Evolutionary conservation across 2,329 filamentous ascomycete species (phyloP).

Genomic region (Bipolaris gigantea): DNA sequence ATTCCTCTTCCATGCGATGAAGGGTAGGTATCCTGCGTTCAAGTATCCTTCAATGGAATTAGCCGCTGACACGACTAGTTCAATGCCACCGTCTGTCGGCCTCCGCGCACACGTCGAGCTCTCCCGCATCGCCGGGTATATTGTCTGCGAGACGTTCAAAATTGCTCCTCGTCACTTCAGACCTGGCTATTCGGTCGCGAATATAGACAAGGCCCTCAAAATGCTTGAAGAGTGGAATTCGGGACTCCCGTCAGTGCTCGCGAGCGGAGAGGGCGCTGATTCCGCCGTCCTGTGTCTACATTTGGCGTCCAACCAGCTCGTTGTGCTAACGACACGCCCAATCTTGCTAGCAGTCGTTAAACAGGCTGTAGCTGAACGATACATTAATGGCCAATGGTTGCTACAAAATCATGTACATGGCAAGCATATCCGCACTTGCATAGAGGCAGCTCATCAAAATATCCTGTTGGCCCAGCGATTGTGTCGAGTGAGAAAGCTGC

Average conservation of each 20-base stretch:
- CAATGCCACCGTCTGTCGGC: slow-evolving; percentile 26
- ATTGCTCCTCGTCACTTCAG: slow-evolving; percentile 22
- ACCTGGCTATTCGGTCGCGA: slow-evolving; percentile 7
- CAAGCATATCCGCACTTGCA: slow-evolving; percentile 19
- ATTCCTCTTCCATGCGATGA: slow-evolving; percentile 25
- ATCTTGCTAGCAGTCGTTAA: slow-evolving; percentile 30
- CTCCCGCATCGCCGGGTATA: slow-evolving; percentile 26
- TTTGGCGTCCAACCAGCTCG: slow-evolving; percentile 31
- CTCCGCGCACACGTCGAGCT: slow-evolving; percentile 30
- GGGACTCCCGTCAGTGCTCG: slow-evolving; percentile 20
- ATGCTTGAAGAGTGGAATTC: slow-evolving; percentile 26
- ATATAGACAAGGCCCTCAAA: slow-evolving; percentile 23
- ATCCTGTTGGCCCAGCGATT: slow-evolving; percentile 21
- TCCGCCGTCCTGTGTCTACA: slow-evolving; percentile 27
- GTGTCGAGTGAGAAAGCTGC: slow-evolving; percentile 15
- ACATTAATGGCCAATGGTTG: slow-evolving; percentile 14
- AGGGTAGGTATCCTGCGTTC: slow-evolving; percentile 19
- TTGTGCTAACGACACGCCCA: slow-evolving; percentile 30
- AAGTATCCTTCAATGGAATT: not conserved
- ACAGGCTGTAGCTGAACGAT: slow-evolving; percentile 25
- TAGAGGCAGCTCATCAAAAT: slow-evolving; percentile 25
- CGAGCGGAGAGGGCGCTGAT: slow-evolving; percentile 17
- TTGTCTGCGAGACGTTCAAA: slow-evolving; percentile 33
- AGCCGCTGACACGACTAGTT: slow-evolving; percentile 16
- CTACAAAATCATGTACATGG: slow-evolving; percentile 16